phyloP scores from a whole-genome alignment of 2,329 filamentous ascomycete genomes.

The Calonectria pteridis region DNA sequence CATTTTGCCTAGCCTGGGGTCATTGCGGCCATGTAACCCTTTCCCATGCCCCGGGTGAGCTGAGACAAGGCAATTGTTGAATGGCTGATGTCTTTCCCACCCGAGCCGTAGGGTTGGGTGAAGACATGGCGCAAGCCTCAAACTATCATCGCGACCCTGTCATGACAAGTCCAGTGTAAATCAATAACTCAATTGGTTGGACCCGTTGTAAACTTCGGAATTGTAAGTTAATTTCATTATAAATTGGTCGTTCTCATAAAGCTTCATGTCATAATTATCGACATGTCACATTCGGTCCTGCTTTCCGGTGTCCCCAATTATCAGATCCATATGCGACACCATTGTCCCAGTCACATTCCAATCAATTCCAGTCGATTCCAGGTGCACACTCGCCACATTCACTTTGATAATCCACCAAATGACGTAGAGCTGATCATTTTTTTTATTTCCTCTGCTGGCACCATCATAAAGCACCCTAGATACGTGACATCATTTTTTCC shows the following conservation, averaged over 20 bases:
- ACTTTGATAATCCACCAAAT: neutral
- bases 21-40: neutral
- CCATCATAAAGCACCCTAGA: neutral
- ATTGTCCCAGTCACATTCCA: neutral
- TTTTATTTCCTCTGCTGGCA: neutral
- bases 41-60: neutral
- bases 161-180: neutral
- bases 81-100: neutral
- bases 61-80: neutral
- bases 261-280: neutral
- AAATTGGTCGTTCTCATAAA: neutral
- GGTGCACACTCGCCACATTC: neutral
- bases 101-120: neutral
- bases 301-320: neutral
- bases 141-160: neutral
- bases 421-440: neutral
- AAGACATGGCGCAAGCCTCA: neutral
- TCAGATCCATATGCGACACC: neutral
- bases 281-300: neutral
- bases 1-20: slow-evolving; percentile 5
- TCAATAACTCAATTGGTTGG: neutral
- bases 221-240: neutral
- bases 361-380: neutral
- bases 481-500: slow-evolving; percentile 4
- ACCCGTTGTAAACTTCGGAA: neutral